These are phyloP conservation scores for Biancaea sappan DNA, from an alignment of 306 rosid species.

Conservation along the genomic window DNA sequence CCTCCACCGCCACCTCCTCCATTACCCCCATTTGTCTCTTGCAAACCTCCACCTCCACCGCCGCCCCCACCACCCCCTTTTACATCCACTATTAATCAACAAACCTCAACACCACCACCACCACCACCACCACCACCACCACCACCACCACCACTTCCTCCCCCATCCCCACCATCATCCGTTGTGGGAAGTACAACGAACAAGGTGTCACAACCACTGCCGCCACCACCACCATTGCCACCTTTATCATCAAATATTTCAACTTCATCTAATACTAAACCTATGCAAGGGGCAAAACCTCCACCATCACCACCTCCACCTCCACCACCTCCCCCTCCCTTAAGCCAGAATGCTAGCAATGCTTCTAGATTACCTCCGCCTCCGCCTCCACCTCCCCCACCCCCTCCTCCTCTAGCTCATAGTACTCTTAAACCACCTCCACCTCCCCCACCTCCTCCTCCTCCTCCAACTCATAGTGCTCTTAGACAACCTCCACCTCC, in stretches of 20 bases:
- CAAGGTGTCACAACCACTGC: not conserved
- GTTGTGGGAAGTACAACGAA: not conserved
- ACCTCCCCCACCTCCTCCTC: not conserved
- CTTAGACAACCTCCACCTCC: conserved; percentile 38
- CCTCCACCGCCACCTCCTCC: not conserved
- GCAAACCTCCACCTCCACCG: not conserved
- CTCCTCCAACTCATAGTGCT: conserved; percentile 18
- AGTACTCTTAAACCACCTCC: not conserved
- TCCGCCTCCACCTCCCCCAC: not conserved
- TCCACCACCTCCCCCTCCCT: not conserved
- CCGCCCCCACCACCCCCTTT: not conserved
- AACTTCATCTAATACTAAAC: not conserved
- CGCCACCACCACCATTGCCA: not conserved
- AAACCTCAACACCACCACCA: not conserved
- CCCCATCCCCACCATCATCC: not conserved
- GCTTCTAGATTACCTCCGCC: not conserved
- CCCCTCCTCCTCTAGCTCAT: not conserved
- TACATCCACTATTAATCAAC: too few species aligned
- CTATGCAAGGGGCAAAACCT: not conserved
- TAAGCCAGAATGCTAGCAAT: not conserved
- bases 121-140: not conserved
- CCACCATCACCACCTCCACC: not conserved
- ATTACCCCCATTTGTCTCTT: not conserved
- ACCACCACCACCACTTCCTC: not conserved
- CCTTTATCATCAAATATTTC: not conserved